Conservation (phyloP, 768 basidiomycete species). For the Lactifluus hygrophoroides region DNA sequence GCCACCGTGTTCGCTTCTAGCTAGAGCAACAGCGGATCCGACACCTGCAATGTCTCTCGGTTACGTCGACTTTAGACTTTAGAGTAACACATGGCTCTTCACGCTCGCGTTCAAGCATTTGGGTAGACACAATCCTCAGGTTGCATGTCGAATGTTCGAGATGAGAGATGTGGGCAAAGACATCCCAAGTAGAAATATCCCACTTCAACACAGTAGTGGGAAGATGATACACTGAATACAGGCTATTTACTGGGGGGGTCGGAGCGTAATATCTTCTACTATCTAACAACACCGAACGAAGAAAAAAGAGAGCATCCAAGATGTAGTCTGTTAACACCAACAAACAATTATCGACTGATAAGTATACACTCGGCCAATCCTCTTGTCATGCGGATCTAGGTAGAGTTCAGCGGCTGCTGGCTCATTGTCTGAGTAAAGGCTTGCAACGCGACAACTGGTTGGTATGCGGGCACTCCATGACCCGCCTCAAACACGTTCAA, state of each 20-base stretch:
- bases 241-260: too few relatives aligned
- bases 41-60: background rate
- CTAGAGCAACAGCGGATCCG: background rate
- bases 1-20: background rate
- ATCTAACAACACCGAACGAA: background rate
- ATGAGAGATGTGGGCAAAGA: too few relatives aligned
- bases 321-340: too few relatives aligned
- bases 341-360: background rate
- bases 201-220: too few relatives aligned
- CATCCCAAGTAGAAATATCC: too few relatives aligned
- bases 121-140: background rate
- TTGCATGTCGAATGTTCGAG: too few relatives aligned
- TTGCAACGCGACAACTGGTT: slow-evolving; percentile 10
- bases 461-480: slow-evolving; percentile 16
- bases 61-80: too few relatives aligned
- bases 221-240: too few relatives aligned
- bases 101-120: background rate
- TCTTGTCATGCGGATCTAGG: background rate
- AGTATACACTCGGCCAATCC: background rate
- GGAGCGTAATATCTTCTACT: too few relatives aligned
- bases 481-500: slow-evolving; percentile 39
- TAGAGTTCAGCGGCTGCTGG: slow-evolving; percentile 8
- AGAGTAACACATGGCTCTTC: background rate
- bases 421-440: slow-evolving; percentile 16
- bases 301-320: background rate